Base-by-base conservation (phyloP, 2,329 filamentous ascomycete species). In the Cercospora berteroae region DNA sequence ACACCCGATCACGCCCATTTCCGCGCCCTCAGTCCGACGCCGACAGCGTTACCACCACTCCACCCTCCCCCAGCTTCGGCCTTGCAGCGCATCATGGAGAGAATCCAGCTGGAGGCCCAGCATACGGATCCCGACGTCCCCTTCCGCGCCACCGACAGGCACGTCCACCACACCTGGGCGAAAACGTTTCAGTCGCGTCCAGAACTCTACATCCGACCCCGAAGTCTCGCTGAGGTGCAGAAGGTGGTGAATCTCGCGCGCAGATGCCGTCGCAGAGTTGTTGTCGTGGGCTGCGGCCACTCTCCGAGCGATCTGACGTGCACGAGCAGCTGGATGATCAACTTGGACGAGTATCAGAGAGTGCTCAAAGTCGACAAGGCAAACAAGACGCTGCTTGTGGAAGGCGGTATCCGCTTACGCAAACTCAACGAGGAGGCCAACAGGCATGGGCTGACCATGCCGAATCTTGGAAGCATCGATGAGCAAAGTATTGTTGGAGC, bases 401-500 rank as follows among this genome's bases (percentile, higher is more conserved):
- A 98, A 81, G 90, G 91, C n/a, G 95, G 95, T 16, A 97, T 98
- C 71, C 86, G 94, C 20, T 83, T 99, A 68, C 88, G 87, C 73
- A 82, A 89, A 67, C 82, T 99, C 66, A 90, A 93, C 70, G 84
- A 86, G 52, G 87, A 88, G 75, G 87, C 97, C 33, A 92, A 92
- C 72, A 84, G 86, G 64, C 81, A 89, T 74, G 93, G 92, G 0
- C 84, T 97, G 70, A 93, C 93, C 2, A 90, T 99, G 86, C 91
- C 92, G 29, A 97, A 96, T 78, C 83, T 98, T 56, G 95, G 95
- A 39, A 97, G 93, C 78, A 99, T 99, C 80, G 93, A 97, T 78
- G 88, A 93, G 74, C 95, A 99, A 83, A 95, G 91, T 67, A 89
- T 98, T 69, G 93, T 92, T 1, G 95, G 95, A 29, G 94, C 93